Percentiles rank a stretch among this genome's conserved stretches.
phyloP scores from a whole-genome alignment of 441 rosid genomes.

The Capsella rubella region DNA sequence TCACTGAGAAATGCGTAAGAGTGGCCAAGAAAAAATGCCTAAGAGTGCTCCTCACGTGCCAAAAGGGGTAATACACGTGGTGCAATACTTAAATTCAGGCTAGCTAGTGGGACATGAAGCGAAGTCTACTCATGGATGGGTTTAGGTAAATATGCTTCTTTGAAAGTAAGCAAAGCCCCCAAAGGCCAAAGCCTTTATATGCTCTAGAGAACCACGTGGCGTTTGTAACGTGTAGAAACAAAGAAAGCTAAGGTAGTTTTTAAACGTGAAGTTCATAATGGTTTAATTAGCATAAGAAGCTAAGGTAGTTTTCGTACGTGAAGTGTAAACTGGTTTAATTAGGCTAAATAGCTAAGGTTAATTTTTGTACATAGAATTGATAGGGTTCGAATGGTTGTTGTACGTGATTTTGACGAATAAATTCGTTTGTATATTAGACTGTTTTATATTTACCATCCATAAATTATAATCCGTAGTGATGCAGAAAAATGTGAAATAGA shows the following conservation, averaged over 20 bases:
- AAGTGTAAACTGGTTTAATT: too few relatives aligned
- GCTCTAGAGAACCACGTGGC: conserved; percentile 15
- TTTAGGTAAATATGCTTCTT: conserved; percentile 2
- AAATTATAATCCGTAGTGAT: too few relatives aligned
- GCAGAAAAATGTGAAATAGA: too few relatives aligned
- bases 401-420: too few relatives aligned
- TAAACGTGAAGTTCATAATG: background rate
- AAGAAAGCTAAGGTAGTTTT: background rate
- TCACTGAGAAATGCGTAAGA: conserved; percentile 33
- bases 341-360: too few relatives aligned
- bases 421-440: too few relatives aligned
- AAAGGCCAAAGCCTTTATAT: conserved; percentile 8
- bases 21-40: conserved; percentile 26
- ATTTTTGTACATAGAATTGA: too few relatives aligned
- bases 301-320: background rate
- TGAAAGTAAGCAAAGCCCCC: conserved; percentile 15
- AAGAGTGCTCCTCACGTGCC: conserved; percentile 40
- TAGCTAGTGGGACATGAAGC: background rate
- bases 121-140: conserved; percentile 7
- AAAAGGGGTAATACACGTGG: conserved; percentile 37
- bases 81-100: conserved; percentile 7
- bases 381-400: too few relatives aligned
- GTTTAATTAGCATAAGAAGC: too few relatives aligned
- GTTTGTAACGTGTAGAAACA: conserved; percentile 2
- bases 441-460: too few relatives aligned